These are phyloP conservation scores for Tylopilus felleus DNA, from an alignment of 768 basidiomycete genomes.

Conservation along the genomic window DNA sequence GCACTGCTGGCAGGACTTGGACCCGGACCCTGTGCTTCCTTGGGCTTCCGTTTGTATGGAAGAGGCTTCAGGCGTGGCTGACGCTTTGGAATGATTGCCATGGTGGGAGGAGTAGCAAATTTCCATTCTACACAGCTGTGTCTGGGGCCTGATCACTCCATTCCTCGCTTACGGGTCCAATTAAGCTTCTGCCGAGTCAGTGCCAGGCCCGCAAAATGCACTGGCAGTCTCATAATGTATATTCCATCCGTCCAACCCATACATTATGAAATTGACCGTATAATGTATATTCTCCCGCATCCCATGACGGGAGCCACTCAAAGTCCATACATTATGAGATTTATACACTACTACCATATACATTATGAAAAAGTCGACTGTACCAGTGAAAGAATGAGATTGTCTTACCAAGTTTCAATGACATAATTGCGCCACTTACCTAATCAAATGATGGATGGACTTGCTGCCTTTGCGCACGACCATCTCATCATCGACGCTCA, in stretches of 20 bases:
- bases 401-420: neutral
- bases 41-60: neutral
- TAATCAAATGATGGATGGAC: constrained; percentile 1
- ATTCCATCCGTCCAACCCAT: too few relatives aligned
- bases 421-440: constrained; percentile 7
- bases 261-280: too few relatives aligned
- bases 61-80: neutral
- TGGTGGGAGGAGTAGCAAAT: too few relatives aligned
- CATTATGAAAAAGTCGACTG: neutral
- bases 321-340: neutral
- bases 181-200: too few relatives aligned
- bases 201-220: too few relatives aligned
- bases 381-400: neutral
- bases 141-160: too few relatives aligned
- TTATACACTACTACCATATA: neutral
- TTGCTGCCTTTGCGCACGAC: constrained; percentile 16
- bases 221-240: too few relatives aligned
- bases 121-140: too few relatives aligned
- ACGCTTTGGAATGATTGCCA: too few relatives aligned
- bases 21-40: neutral
- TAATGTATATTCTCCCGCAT: neutral
- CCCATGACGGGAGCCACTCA: neutral
- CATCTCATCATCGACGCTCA: constrained; percentile 22
- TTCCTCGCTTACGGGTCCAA: too few relatives aligned
- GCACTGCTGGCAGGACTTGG: neutral